Evolutionary conservation across 441 rosid species (phyloP).

Genomic region (Capsella rubella): DNA sequence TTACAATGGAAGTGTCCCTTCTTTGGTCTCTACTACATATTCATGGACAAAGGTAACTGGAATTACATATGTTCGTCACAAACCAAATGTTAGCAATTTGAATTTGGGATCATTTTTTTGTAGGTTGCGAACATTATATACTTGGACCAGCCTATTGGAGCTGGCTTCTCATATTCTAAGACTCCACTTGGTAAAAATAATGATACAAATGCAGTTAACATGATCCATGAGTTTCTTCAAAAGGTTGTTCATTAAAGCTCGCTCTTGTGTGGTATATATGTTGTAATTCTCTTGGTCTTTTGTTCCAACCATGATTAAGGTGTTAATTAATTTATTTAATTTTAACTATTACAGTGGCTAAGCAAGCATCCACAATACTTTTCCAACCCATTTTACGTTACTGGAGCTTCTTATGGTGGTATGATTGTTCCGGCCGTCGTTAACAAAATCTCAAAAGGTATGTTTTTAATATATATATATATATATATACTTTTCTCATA

Average conservation of each 20-base stretch:
- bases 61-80: not conserved
- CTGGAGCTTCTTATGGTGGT: too few species aligned
- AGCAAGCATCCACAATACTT: too few species aligned
- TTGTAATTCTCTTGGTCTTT: too few species aligned
- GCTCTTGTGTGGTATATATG: too few species aligned
- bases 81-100: not conserved
- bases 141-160: slow-evolving; percentile 50
- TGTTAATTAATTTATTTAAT: too few species aligned
- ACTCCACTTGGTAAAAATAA: slow-evolving; percentile 13
- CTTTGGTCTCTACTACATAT: slow-evolving; percentile 36
- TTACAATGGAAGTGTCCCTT: slow-evolving; percentile 68
- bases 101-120: not conserved
- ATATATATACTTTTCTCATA: too few species aligned
- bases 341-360: too few species aligned
- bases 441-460: too few species aligned
- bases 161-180: slow-evolving; percentile 54
- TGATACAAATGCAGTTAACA: slow-evolving; percentile 35
- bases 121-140: slow-evolving; percentile 46
- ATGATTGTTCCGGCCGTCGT: too few species aligned
- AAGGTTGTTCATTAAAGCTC: slow-evolving; percentile 28
- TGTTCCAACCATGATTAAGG: too few species aligned
- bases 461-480: too few species aligned
- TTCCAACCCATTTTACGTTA: too few species aligned
- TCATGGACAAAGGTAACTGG: slow-evolving; percentile 62
- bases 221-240: slow-evolving; percentile 33